Base-by-base conservation (phyloP, 2,329 filamentous ascomycete genomes). In the Aspergillus brunneoviolaceus region DNA sequence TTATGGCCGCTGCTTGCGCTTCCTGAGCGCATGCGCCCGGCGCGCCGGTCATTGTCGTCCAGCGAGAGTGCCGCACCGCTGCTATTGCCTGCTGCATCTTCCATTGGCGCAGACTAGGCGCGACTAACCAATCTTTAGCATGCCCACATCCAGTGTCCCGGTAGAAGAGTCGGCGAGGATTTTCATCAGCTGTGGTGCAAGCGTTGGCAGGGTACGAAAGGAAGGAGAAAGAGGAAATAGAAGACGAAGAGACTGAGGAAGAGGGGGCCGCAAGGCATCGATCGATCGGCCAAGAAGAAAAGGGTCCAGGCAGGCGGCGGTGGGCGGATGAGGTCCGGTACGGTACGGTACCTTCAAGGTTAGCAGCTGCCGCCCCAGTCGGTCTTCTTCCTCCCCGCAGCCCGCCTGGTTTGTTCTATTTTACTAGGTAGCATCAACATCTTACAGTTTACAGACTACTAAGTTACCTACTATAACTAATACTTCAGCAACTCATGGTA, bases 1-100 rank as follows among this genome's bases (percentile, higher is more conserved):
- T 79, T 80, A 73, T 85, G 79, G 56, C 72, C 69, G 63, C 65
- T 73, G 66, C 65, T 69, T 70, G 73, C 62, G 69, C 64, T 72
- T 66, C 69, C 68, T 14, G 74, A 72, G 59, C 71, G 74, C 48
- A 69, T 52, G 55, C 72, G 70, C 58, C 67, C 69, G 45, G 70
- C 59, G 59, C 63, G 63, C 60, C 58, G 58, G 48, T 62, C 62
- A 58, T 69, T 61, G 60, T 69, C 61, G 62, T 65, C 65, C 55
- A 65, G 56, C 61, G 68, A 65, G 66, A 70, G 67, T 65, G 65
- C 67, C 64, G 65, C 67, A 57, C 63, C 63, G 62, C 59, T 69
- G 50, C 56, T 62, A 58, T 67, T 58, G 61, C 66, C 65, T 65
- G 69, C 65, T 65, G 69, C 71, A 75, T 74, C 63, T 67, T 75